A percentile compares a stretch with the other conserved stretches of the same genome.
Evolutionary conservation across 495 filamentous ascomycete genomes (phyloP).

Genomic region (Aspergillus diversus): DNA sequence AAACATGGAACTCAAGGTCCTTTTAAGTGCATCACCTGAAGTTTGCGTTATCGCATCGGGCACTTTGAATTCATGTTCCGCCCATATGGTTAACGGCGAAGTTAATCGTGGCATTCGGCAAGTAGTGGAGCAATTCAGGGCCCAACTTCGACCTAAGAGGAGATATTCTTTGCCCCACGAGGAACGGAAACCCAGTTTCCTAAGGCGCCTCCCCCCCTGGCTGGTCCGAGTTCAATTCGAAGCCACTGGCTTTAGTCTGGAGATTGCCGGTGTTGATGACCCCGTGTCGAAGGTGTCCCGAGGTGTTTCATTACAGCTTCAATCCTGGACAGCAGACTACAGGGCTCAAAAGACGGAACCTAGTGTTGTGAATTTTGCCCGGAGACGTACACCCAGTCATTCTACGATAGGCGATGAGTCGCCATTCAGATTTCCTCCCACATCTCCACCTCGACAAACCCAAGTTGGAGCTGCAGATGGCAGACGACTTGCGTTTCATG

Average conservation of each 20-base stretch:
- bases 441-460: constrained; percentile 62
- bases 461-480: constrained; percentile 73
- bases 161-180: constrained; percentile 52
- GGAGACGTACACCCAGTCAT: constrained; percentile 60
- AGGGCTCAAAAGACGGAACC: constrained; percentile 74
- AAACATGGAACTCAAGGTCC: constrained; percentile 79
- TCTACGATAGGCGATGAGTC: constrained; percentile 56
- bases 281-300: constrained; percentile 76
- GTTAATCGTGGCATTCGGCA: constrained; percentile 91
- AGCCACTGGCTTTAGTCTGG: constrained; percentile 84
- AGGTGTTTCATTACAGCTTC: constrained; percentile 82
- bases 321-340: constrained; percentile 92
- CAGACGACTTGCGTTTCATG: constrained; percentile 77
- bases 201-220: constrained; percentile 83
- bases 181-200: constrained; percentile 61
- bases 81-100: constrained; percentile 88
- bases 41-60: constrained; percentile 80
- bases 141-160: constrained; percentile 66
- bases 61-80: constrained; percentile 80
- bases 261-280: constrained; percentile 85
- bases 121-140: constrained; percentile 78
- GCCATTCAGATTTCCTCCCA: constrained; percentile 58
- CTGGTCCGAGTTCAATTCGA: constrained; percentile 81
- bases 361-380: constrained; percentile 57
- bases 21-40: constrained; percentile 83